Conservation (phyloP, 495 filamentous ascomycete species). For the Penicillium longicatenatum region DNA sequence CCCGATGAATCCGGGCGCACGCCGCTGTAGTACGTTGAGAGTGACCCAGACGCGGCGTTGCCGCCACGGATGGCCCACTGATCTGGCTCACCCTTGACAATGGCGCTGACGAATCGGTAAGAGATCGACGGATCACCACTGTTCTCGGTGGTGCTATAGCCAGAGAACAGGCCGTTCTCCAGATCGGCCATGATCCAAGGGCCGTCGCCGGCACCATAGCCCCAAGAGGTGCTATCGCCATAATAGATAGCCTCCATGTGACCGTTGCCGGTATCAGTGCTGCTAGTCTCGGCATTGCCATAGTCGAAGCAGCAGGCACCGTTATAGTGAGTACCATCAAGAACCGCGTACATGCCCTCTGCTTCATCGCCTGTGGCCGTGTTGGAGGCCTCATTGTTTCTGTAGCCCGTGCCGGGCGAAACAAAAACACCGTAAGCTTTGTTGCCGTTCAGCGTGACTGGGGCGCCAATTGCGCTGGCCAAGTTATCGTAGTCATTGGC, state of each 20-base stretch:
- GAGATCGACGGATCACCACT: conserved; percentile 47
- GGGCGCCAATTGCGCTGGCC: conserved; percentile 57
- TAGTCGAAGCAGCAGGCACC: conserved; percentile 62
- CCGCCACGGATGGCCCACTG: conserved; percentile 57
- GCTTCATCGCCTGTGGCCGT: conserved; percentile 54
- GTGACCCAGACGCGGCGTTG: conserved; percentile 52
- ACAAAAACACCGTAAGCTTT: conserved; percentile 62
- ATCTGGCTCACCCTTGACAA: conserved; percentile 53
- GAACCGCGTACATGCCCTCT: conserved; percentile 61
- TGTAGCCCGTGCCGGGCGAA: conserved; percentile 56
- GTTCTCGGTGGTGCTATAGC: conserved; percentile 40
- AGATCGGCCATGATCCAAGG: conserved; percentile 66
- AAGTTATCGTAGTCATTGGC: conserved; percentile 55
- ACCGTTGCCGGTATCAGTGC: conserved; percentile 54
- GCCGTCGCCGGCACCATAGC: conserved; percentile 52
- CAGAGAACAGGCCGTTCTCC: conserved; percentile 61
- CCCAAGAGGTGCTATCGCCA: conserved; percentile 51
- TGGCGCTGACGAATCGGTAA: conserved; percentile 53
- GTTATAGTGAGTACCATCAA: conserved; percentile 63
- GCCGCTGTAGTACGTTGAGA: conserved; percentile 59
- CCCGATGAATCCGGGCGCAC: conserved; percentile 44
- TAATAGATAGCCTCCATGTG: conserved; percentile 67
- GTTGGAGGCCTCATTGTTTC: conserved; percentile 51
- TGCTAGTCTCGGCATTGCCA: conserved; percentile 59
- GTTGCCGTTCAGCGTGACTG: conserved; percentile 57